A percentile compares a stretch with the other conserved stretches of the same genome.
Evolutionary conservation across 345 rosid species (phyloP).

Genomic region (Durio zibethinus): DNA sequence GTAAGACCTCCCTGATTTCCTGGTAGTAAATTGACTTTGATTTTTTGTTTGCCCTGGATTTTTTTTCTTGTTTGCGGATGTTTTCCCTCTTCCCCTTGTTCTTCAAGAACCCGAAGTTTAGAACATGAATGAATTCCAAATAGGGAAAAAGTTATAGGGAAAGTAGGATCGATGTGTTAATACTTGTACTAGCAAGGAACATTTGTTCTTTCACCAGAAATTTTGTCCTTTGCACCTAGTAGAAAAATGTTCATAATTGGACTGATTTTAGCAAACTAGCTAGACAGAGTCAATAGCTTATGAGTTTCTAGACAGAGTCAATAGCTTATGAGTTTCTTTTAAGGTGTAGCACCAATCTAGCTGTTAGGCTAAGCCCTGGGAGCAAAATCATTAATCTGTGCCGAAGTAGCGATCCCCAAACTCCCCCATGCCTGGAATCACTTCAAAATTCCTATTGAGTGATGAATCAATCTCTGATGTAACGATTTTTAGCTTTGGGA

Average conservation of each 20-base stretch:
- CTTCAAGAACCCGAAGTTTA: background rate
- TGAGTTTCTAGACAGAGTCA: background rate
- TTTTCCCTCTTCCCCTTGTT: background rate
- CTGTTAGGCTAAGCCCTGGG: background rate
- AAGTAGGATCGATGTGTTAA: too few relatives aligned
- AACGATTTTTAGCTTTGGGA: conserved; percentile 79
- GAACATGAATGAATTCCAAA: background rate
- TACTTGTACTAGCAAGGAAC: background rate
- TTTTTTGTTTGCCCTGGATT: conserved; percentile 17
- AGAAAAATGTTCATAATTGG: background rate
- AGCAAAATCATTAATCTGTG: conserved; percentile 30
- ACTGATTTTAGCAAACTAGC: background rate
- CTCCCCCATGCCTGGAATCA: conserved; percentile 91
- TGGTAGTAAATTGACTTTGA: background rate
- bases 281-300: background rate
- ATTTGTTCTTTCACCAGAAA: background rate
- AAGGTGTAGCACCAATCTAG: background rate
- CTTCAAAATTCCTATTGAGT: conserved; percentile 46
- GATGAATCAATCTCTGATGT: conserved; percentile 84
- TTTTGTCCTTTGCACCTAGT: background rate
- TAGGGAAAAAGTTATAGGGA: background rate
- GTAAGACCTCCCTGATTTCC: background rate
- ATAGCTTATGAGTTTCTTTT: background rate
- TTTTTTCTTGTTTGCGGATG: background rate
- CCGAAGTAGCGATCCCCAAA: conserved; percentile 89